Base-by-base conservation (phyloP, 805 yeast genomes). In the Yamadazyma philogaea region DNA sequence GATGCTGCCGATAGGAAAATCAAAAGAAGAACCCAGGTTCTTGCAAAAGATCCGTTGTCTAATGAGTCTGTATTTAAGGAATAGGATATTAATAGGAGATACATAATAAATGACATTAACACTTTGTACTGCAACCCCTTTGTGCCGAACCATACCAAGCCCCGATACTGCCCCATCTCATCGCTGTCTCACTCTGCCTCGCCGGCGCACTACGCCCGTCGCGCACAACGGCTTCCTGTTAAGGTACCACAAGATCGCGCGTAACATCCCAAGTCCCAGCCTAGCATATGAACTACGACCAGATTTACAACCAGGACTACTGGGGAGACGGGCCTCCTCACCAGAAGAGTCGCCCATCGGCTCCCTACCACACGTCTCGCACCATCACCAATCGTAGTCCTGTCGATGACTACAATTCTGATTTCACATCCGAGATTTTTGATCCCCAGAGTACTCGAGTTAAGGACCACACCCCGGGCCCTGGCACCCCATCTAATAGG, bases 31-130 rank as follows among this genome's bases (percentile, higher is more conserved):
- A 87, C 83, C 41, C 80, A 78, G 55, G 84, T 85, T 17, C 63
- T 88, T 53, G 79, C 81, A 48, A 79, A 77, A 43, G 96, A 89
- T 64, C 96, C 96, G 42, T 75, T 89, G 56, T 79, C 90, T 20
- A 85, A 87, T 60, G 87, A 79, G 46, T 78, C 77, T 20, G 64
- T 89, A 49, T 89, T 89, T 69, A 87, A 66, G 55, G 17, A 44
- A 17, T 22, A 37, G 27, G 28, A 24, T 11, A 11, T 4, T 24
- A 24, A n/a, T 11, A 24, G 28, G 12, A 20, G 12, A 24, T 24
- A 24, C 10, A 24, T 24, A 4, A n/a, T 24, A 24, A 24, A 11
- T n/a, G 28, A 24, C 8, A 24, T 24, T 5, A 24, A 4, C 8
- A 5, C 28, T 24, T 4, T 24, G 28, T 24, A 24, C 28, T n/a